Percentiles rank a stretch among this genome's conserved stretches.
Conservation (phyloP, 257 asterid species). For the Scutellaria baicalensis region DNA sequence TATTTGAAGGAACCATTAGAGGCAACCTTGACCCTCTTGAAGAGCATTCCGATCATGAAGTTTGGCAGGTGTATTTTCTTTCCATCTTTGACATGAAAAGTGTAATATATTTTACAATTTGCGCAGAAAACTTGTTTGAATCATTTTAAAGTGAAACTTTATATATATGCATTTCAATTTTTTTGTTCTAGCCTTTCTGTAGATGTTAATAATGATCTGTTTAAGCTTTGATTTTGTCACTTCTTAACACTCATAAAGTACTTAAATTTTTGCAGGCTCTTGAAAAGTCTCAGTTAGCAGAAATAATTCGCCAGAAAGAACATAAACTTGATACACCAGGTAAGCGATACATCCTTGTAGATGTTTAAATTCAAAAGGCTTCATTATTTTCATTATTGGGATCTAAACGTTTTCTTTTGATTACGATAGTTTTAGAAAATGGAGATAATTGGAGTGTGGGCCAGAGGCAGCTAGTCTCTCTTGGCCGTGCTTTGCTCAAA, state of each 20-base stretch:
- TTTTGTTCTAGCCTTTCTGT: not conserved
- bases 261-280: constrained; percentile 55
- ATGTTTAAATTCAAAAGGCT: not conserved
- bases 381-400: not conserved
- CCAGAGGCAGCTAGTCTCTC: constrained; percentile 88
- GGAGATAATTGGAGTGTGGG: constrained; percentile 99
- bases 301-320: constrained; percentile 71
- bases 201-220: not conserved
- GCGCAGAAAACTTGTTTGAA: not conserved
- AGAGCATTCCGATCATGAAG: constrained; percentile 77
- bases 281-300: constrained; percentile 90
- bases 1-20: constrained; percentile 96
- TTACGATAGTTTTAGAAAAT: constrained; percentile 58
- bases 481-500: constrained; percentile 89
- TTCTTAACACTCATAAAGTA: not conserved
- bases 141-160: not conserved
- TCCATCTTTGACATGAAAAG: not conserved
- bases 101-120: not conserved
- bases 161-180: not conserved
- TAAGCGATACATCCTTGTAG: constrained; percentile 8
- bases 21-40: constrained; percentile 89
- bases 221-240: not conserved
- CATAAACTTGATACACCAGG: constrained; percentile 88
- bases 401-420: not conserved
- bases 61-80: constrained; percentile 68